Evolutionary conservation across 2,329 filamentous ascomycete genomes (phyloP), one percentile per base, ranked within the genome.

Genomic region (Allantophomopsis cytisporea): DNA sequence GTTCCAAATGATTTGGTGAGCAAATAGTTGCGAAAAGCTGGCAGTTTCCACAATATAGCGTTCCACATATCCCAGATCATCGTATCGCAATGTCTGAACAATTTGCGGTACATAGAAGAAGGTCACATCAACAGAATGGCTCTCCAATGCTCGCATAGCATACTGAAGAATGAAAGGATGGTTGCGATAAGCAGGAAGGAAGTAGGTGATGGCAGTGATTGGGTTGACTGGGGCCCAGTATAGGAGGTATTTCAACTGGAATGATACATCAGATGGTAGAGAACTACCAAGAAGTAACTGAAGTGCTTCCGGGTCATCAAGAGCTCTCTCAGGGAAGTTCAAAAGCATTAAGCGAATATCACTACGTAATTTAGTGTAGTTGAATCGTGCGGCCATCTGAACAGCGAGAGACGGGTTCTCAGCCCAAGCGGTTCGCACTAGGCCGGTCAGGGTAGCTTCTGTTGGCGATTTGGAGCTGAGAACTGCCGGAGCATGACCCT

Each of bases 1-100:
- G 58, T 98, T 99, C 91, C 93, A 99, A 55, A 99, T 98, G 49
- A 98, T 96, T 54, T 99, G 91, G 58, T 99, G 93, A 2, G 93
- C 89, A 60, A 98, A 98, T 7, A 96, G 65, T 59, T 96, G 91
- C n/a, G 91, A 96, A 54, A 94, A 88, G 51, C 93, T 89, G 1
- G 88, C 91, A 1, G 93, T 95, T 62, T 99, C 91, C 13, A 96
- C 70, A 40, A 98, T 96, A 55, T 95, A 98, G 35, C 89, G 76
- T 60, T 95, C 87, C 2, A 95, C 88, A 54, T 98, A 98, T 41
- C 91, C 91, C 17, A 98, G 68, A 11, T 73, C 74, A 65, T 99
- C 91, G 52, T 96, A 95, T 39, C 91, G 81, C 34, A 99, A 71
- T 34, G 85, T 83, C 58, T 99, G 91, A 12, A 98, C 91, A 50